Evolutionary conservation across 441 rosid species (phyloP).

Genomic region (Erodium trifolium): DNA sequence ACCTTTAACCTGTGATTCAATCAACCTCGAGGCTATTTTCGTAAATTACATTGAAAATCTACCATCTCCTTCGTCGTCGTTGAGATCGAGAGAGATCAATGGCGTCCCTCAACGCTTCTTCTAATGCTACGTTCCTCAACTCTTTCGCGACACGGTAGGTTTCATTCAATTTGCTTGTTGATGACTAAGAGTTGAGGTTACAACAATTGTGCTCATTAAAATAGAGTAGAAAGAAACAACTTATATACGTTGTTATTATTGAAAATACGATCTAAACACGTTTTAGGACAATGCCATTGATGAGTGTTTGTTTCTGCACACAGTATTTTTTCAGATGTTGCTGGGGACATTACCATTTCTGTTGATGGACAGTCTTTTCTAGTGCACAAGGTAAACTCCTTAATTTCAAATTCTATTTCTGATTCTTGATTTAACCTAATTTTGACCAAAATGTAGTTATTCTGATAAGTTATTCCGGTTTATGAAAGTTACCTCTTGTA

Average conservation of each 20-base stretch:
- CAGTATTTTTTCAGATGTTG: slow-evolving; percentile 82
- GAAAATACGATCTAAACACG: no score
- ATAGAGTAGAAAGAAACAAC: no score
- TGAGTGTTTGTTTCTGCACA: slow-evolving; percentile 15
- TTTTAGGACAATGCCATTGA: background rate
- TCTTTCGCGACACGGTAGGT: slow-evolving; percentile 32
- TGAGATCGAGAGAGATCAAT: slow-evolving; percentile 2
- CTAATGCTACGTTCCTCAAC: slow-evolving; percentile 6
- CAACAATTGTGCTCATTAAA: no score
- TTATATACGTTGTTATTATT: background rate
- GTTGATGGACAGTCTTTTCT: slow-evolving; percentile 73
- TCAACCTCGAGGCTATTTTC: background rate
- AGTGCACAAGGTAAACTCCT: slow-evolving; percentile 58
- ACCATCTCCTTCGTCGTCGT: background rate
- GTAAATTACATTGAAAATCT: background rate
- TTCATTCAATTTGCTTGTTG: background rate
- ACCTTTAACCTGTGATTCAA: background rate
- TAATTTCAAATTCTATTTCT: background rate
- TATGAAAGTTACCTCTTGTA: slow-evolving; percentile 71
- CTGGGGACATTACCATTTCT: slow-evolving; percentile 67
- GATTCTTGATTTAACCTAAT: no score
- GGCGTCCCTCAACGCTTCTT: slow-evolving; percentile 30
- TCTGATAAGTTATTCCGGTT: slow-evolving; percentile 7
- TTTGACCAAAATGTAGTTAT: no score
- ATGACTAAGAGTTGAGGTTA: background rate